Base-by-base conservation (phyloP, 345 rosid species). In the Theobroma cacao region DNA sequence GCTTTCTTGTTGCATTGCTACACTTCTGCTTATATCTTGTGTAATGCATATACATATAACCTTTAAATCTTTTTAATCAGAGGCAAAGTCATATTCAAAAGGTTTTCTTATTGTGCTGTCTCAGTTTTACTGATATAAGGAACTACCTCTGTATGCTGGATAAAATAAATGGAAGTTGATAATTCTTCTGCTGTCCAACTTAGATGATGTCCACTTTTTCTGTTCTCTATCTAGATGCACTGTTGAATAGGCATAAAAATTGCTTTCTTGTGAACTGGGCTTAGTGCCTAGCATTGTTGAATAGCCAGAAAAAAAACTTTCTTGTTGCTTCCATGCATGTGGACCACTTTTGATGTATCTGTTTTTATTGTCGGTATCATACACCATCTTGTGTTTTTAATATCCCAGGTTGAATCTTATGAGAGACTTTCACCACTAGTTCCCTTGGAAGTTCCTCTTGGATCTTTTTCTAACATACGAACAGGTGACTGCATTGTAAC, bases 401-500 rank as follows among this genome's bases (percentile, higher is more conserved):
- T 78, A 72, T 52, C 33, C 20, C 81, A 94, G 97, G 93, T 94
- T 81, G 88, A 73, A 64, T 81, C 84, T 52, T 93, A 94, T 81
- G 91, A 92, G 81, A 89, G 99, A 76, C 98, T 93, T 85, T 88
- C 88, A 22, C 99, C 97, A 17, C 84, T 94, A 80, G 88, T 93
- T 76, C 95, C 97, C 66, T 67, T 88, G 84, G 80, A 85, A 75
- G 77, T 72, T 74, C 92, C 95, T 68, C 89, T 94, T 75, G 84
- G 88, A 73, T 88, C 94, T 28, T 89, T 93, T 82, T 77, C 80
- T 15, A 82, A 92, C 78, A 90, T 95, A 60, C 79, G 38, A 82
- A 91, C 87, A 41, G 97, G 99, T 1, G 98, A 95, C 69, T 95
- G 97, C 81, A 80, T 95, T 60, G 96, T 95, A 59, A 87, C 95